Base-by-base conservation (phyloP, 176 grass and related monocot genomes). In the Oryza punctata region DNA sequence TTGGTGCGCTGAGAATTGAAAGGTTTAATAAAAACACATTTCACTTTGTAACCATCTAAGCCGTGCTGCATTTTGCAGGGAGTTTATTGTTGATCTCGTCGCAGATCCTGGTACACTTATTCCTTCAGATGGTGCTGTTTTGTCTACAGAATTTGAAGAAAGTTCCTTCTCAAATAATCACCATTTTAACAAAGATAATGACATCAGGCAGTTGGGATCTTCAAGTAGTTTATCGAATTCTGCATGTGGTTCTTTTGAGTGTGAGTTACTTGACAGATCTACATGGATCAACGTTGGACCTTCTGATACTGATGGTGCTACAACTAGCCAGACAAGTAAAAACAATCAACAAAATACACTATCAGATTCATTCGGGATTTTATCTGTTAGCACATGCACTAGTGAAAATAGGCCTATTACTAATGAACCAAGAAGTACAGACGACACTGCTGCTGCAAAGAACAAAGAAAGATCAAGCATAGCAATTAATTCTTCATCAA, bases 11-110 rank as follows among this genome's bases (percentile, higher is more conserved):
- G n/a, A 57, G 26, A 67, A 65, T 60, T 32, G 46, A 79, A 73
- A 73, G 27, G 7, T 37, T 16, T 26, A 89, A 18, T 49, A 83
- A 15, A 49, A 25, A 70, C 10, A 44, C 54, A 73, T 72, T 65
- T 86, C 11, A 50, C 16, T 70, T 75, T 54, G 52, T 87, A 87
- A 83, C 61, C 47, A 83, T 83, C 29, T 69, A 68, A 18, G 9
- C 38, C 50, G 32, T 77, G 63, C 3, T 41, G 47, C 63, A 78
- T 85, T 89, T 87, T 90, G 80, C 85, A 99, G 97, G 85, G 97
- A 99, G 37, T 96, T 94, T 68, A 99, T 99, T 49, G 93, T 99
- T 92, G 97, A 99, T 90, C 88, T 99, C 21, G 88, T 99, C 81
- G 72, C 89, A n/a, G 93, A 94, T 73, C 93, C 97, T 65, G 97